phyloP scores from a whole-genome alignment of 164 flowering plant species.

The Piper betle region DNA sequence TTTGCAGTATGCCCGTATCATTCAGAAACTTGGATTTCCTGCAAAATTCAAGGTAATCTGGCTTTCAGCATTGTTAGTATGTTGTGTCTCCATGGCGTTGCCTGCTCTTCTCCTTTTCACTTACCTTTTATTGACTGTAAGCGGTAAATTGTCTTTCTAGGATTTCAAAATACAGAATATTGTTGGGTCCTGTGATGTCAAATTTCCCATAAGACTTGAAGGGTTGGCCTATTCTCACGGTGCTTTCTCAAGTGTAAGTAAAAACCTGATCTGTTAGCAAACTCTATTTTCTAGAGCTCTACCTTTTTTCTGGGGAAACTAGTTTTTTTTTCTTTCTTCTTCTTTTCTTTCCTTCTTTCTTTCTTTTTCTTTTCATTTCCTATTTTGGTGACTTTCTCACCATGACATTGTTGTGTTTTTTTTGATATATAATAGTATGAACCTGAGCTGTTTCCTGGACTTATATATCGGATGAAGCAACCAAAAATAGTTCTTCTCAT shows the following conservation, averaged over 20 bases:
- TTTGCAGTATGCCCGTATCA: constrained; percentile 81
- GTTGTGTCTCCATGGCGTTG: neutral
- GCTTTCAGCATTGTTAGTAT: too few relatives aligned
- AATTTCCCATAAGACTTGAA: constrained; percentile 86
- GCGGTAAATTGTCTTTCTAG: constrained; percentile 16
- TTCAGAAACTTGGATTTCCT: constrained; percentile 90
- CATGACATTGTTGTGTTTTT: constrained; percentile 10
- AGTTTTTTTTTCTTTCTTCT: too few relatives aligned
- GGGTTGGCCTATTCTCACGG: constrained; percentile 73
- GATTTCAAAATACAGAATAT: constrained; percentile 91
- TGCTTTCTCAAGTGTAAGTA: constrained; percentile 78
- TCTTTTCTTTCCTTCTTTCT: too few relatives aligned
- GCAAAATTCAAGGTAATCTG: constrained; percentile 73
- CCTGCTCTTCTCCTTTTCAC: neutral
- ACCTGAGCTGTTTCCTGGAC: constrained; percentile 87
- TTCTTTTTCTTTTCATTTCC: too few relatives aligned
- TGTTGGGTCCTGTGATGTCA: constrained; percentile 91
- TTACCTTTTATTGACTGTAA: neutral
- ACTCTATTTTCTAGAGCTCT: too few relatives aligned
- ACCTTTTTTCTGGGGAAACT: too few relatives aligned
- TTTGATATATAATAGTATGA: constrained; percentile 53
- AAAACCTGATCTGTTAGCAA: too few relatives aligned
- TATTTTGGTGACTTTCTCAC: neutral
- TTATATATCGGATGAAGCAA: constrained; percentile 92
- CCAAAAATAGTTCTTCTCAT: constrained; percentile 84